Conservation (phyloP, 768 basidiomycete species). For the Agaricus blazei region DNA sequence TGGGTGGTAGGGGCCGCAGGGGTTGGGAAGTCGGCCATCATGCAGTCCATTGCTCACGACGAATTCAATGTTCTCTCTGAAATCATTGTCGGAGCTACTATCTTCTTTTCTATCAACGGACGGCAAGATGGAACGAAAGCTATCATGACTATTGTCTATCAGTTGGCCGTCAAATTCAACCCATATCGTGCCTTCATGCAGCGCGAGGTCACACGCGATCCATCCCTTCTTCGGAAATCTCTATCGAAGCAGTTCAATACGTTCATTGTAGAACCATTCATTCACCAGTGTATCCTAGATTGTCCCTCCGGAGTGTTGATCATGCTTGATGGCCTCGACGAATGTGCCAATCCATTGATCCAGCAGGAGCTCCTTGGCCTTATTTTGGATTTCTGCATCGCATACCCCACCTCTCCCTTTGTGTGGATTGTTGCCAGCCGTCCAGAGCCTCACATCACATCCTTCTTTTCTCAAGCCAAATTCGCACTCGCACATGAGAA, state of each 20-base stretch:
- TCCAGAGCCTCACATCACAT: too few species aligned
- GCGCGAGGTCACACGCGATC: constrained; percentile 1
- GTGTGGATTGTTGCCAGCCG: constrained; percentile 15
- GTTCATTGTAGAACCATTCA: constrained; percentile 12
- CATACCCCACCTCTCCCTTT: constrained; percentile 8
- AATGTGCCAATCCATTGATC: background rate
- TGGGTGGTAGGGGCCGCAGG: background rate
- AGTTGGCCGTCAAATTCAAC: constrained; percentile 13
- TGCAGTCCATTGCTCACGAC: background rate
- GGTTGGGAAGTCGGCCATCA: background rate
- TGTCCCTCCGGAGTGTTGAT: too few species aligned
- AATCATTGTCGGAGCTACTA: background rate
- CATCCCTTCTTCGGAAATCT: constrained; percentile 9
- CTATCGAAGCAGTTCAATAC: constrained; percentile 8
- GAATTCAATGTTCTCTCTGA: background rate
- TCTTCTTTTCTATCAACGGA: background rate
- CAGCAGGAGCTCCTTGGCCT: constrained; percentile 14
- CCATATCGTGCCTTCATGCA: constrained; percentile 3
- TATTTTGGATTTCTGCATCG: constrained; percentile 2
- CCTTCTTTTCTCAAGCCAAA: too few species aligned
- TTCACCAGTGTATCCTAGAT: background rate
- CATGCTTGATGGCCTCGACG: too few species aligned
- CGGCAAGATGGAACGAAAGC: background rate
- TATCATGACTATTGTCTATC: constrained; percentile 13
- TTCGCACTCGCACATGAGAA: too few species aligned